Evolutionary conservation across 2,329 filamentous ascomycete species (phyloP).

Genomic region (Botrytis fabae): DNA sequence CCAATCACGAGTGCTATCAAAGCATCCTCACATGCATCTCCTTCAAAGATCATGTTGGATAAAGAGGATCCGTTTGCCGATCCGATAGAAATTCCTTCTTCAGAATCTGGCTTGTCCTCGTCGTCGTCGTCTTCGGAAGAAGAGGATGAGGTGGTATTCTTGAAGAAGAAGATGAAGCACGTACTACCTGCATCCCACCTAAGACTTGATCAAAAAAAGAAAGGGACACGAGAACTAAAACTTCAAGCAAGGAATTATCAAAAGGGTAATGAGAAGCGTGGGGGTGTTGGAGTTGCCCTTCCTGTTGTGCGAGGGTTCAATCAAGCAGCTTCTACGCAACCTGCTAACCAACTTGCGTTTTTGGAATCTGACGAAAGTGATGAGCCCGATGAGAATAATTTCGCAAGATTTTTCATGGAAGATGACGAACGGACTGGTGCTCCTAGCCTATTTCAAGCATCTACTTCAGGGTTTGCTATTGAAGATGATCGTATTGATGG

Average conservation of each 20-base stretch:
- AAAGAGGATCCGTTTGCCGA: constrained; percentile 33
- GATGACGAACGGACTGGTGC: constrained; percentile 25
- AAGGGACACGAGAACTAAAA: constrained; percentile 36
- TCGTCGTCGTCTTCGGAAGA: constrained; percentile 36
- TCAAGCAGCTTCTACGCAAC: not conserved
- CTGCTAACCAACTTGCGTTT: constrained; percentile 1
- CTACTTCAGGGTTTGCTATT: constrained; percentile 33
- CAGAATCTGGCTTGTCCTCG: constrained; percentile 27
- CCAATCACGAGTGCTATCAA: constrained; percentile 37
- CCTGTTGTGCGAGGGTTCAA: constrained; percentile 25
- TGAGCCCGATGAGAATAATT: constrained; percentile 29
- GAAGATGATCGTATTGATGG: constrained; percentile 41
- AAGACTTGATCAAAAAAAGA: constrained; percentile 55
- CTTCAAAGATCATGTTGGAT: constrained; percentile 29
- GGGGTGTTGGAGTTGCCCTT: constrained; percentile 40
- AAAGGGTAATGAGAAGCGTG: constrained; percentile 32
- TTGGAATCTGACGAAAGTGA: constrained; percentile 35
- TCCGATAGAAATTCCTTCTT: constrained; percentile 12
- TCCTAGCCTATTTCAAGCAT: constrained; percentile 29
- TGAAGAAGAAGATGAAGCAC: constrained; percentile 50
- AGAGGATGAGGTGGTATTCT: constrained; percentile 34
- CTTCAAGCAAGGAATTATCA: constrained; percentile 25
- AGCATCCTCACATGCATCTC: constrained; percentile 25
- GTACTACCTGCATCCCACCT: constrained; percentile 69
- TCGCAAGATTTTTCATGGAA: constrained; percentile 24